Percentiles rank a stretch among this genome's conserved stretches.
These are phyloP conservation scores for Hydnomerulius pinastri DNA, from an alignment of 768 basidiomycete species.

Conservation along the genomic window DNA sequence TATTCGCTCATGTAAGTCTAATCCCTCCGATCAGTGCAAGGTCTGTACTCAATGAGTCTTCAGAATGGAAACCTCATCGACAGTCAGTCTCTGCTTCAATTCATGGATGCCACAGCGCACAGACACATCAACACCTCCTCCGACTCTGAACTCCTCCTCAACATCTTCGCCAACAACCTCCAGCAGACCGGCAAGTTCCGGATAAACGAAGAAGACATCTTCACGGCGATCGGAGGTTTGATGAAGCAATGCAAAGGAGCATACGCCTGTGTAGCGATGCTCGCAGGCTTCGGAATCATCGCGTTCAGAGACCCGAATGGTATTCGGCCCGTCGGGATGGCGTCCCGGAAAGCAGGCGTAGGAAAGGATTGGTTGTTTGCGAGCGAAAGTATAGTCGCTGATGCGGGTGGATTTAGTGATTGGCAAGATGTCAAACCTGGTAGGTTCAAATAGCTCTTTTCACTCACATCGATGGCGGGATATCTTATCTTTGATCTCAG, in stretches of 20 bases:
- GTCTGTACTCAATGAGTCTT: background rate
- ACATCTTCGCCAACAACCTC: conserved; percentile 96
- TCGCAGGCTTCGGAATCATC: conserved; percentile 97
- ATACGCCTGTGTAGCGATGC: conserved; percentile 98
- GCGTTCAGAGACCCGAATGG: conserved; percentile 98
- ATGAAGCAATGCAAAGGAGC: conserved; percentile 90
- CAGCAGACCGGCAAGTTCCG: conserved; percentile 99
- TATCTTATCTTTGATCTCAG: conserved; percentile 39
- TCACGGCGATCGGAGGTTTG: conserved; percentile 87
- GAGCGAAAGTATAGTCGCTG: conserved; percentile 95
- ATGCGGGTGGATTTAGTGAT: conserved; percentile 85
- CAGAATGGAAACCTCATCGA: conserved; percentile 99
- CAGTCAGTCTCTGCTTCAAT: conserved; percentile 80
- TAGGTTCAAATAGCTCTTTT: conserved; percentile 30
- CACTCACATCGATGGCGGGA: background rate
- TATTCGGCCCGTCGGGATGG: conserved; percentile 91
- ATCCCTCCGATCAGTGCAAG: background rate
- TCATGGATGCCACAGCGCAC: conserved; percentile 95
- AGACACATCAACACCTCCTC: conserved; percentile 99
- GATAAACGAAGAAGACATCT: conserved; percentile 99
- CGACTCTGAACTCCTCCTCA: conserved; percentile 95
- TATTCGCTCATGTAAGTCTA: conserved; percentile 87
- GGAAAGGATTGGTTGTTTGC: conserved; percentile 89
- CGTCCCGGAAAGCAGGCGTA: conserved; percentile 54
- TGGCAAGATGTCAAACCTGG: conserved; percentile 96